phyloP scores from a whole-genome alignment of 2,329 filamentous ascomycete genomes.

The Pseudopithomyces chartarum region DNA sequence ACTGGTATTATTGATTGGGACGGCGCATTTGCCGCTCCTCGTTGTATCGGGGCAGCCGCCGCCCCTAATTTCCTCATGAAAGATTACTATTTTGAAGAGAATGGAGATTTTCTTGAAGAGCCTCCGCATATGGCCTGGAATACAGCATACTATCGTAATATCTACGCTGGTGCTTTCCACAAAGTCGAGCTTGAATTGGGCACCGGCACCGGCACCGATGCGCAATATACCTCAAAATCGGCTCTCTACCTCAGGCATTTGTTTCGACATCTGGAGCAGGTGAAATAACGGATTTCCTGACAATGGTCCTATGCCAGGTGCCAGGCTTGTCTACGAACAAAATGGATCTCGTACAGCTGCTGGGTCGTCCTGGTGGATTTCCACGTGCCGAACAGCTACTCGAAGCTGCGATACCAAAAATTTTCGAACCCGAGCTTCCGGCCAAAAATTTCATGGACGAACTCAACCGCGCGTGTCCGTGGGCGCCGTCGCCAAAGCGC shows the following conservation, averaged over 20 bases:
- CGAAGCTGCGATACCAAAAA: too few relatives aligned
- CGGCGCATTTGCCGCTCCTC: slow-evolving; percentile 13
- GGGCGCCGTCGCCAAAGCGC: too few relatives aligned
- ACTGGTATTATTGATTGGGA: slow-evolving; percentile 29
- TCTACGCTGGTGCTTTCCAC: slow-evolving; percentile 3
- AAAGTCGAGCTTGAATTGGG: neutral
- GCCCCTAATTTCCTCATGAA: slow-evolving; percentile 14
- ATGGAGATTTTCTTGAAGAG: neutral
- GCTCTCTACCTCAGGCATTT: neutral
- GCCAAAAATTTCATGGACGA: too few relatives aligned
- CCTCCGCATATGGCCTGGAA: neutral
- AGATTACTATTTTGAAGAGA: slow-evolving; percentile 8
- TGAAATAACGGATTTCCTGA: neutral
- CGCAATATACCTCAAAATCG: neutral
- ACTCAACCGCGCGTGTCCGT: too few relatives aligned
- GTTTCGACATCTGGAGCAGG: neutral
- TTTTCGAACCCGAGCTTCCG: too few relatives aligned
- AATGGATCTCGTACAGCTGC: too few relatives aligned
- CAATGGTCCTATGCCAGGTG: neutral
- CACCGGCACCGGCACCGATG: neutral
- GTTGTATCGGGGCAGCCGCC: slow-evolving; percentile 18
- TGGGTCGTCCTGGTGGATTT: too few relatives aligned
- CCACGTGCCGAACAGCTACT: too few relatives aligned
- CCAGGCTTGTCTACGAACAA: too few relatives aligned
- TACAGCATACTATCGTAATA: neutral